A percentile compares a stretch with the other conserved stretches of the same genome.
These are phyloP conservation scores for Fusarium sp. DNA, from an alignment of 2,329 filamentous ascomycete genomes.

Conservation along the genomic window DNA sequence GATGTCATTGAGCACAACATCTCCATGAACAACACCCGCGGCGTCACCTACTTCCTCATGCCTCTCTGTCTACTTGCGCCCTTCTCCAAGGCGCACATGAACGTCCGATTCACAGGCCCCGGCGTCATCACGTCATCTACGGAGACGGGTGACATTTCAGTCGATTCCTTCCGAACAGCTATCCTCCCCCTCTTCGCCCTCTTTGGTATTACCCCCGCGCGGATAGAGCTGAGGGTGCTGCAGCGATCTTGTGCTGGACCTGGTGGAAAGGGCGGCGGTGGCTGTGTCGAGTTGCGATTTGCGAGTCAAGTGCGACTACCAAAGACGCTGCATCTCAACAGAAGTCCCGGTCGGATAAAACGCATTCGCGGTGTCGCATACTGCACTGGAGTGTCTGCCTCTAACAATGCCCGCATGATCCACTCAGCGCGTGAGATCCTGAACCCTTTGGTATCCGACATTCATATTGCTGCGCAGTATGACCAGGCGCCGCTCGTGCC, in stretches of 20 bases:
- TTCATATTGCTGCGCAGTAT: constrained; percentile 87
- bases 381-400: constrained; percentile 88
- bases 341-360: constrained; percentile 86
- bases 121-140: constrained; percentile 94
- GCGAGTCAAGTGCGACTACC: constrained; percentile 92
- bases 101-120: constrained; percentile 87
- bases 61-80: constrained; percentile 90
- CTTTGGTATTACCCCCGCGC: constrained; percentile 83
- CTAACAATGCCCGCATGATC: constrained; percentile 96
- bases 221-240: constrained; percentile 87
- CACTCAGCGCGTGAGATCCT: constrained; percentile 87
- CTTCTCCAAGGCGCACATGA: constrained; percentile 91
- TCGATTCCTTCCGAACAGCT: constrained; percentile 93
- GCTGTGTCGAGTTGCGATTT: constrained; percentile 92
- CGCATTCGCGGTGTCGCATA: constrained; percentile 93
- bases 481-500: constrained; percentile 71
- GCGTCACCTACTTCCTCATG: constrained; percentile 91
- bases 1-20: constrained; percentile 86
- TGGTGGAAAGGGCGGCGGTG: constrained; percentile 82
- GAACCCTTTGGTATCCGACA: constrained; percentile 86
- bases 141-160: constrained; percentile 84
- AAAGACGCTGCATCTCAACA: constrained; percentile 88
- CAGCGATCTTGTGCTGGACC: constrained; percentile 81
- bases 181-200: constrained; percentile 89
- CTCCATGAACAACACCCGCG: constrained; percentile 79